phyloP scores from a whole-genome alignment of 179 eudicot genomes.

The Camellia oleifera region DNA sequence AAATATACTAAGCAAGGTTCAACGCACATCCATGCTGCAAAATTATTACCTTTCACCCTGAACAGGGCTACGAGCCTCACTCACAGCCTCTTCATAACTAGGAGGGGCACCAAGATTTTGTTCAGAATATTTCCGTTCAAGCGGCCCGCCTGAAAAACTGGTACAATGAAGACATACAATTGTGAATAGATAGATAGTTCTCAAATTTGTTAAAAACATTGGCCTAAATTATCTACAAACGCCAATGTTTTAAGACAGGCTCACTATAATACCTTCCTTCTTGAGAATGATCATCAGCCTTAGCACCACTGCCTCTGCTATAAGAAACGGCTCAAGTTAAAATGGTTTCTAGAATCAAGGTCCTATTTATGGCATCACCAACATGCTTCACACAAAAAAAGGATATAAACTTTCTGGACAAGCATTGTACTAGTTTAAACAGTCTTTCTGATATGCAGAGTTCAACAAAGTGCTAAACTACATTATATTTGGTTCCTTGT shows the following conservation, averaged over 20 bases:
- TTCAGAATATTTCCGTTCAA: conserved; percentile 72
- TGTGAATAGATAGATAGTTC: background rate
- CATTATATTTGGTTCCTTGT: background rate
- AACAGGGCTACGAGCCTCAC: conserved; percentile 66
- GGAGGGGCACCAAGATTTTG: conserved; percentile 82
- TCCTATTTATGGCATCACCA: background rate
- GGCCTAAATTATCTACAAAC: background rate
- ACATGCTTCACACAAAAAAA: background rate
- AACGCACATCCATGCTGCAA: conserved; percentile 2
- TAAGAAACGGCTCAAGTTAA: conserved; percentile 24
- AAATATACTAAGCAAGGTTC: conserved; percentile 6
- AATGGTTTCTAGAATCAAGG: background rate
- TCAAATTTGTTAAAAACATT: background rate
- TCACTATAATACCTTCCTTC: conserved; percentile 63
- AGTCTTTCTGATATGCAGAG: background rate
- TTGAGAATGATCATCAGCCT: conserved; percentile 58
- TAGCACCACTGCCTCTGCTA: conserved; percentile 73
- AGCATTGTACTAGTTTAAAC: background rate
- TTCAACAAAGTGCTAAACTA: too few relatives aligned
- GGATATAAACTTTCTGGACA: conserved; percentile 8
- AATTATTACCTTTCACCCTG: conserved; percentile 60
- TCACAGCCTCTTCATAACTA: conserved; percentile 87
- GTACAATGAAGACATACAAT: conserved; percentile 9
- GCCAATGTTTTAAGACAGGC: conserved; percentile 1
- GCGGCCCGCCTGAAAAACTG: conserved; percentile 32